These are phyloP conservation scores for Apostasia shenzhenica DNA, from an alignment of 106 monocot species.

Conservation along the genomic window DNA sequence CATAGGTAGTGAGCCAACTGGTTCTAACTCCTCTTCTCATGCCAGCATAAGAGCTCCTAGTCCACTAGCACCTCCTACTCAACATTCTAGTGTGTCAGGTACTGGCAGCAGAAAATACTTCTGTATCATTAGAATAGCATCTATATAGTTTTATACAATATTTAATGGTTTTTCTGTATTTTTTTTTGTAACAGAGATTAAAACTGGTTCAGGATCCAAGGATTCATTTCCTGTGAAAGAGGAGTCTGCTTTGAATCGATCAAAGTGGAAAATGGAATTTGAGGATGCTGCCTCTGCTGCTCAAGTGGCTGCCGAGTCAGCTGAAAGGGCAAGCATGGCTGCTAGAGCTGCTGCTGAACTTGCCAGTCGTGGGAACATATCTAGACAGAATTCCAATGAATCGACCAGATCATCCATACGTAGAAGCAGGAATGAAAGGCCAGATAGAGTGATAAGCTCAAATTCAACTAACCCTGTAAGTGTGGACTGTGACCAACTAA, in stretches of 20 bases:
- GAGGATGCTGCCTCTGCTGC: constrained; percentile 90
- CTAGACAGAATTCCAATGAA: constrained; percentile 16
- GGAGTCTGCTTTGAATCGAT: constrained; percentile 13
- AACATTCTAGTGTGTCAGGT: constrained; percentile 22
- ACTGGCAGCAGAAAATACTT: constrained; percentile 1
- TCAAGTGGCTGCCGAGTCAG: constrained; percentile 88
- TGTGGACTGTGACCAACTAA: neutral
- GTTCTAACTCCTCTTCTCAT: constrained; percentile 6
- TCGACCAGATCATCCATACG: constrained; percentile 15
- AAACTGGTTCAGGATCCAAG: constrained; percentile 4
- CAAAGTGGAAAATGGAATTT: constrained; percentile 55
- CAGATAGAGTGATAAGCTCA: neutral
- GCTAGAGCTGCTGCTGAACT: constrained; percentile 87
- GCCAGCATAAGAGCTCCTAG: constrained; percentile 2
- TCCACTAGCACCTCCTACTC: constrained; percentile 6
- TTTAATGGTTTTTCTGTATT: constrained; percentile 1
- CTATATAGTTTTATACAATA: neutral
- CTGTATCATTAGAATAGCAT: neutral
- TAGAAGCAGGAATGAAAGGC: constrained; percentile 5
- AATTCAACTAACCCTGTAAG: constrained; percentile 7
- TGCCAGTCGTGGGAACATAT: constrained; percentile 37
- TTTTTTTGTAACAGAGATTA: constrained; percentile 16
- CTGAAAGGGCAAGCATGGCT: constrained; percentile 84
- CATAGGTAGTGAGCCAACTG: neutral
- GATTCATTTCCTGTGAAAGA: constrained; percentile 14